Conservation (phyloP, 768 basidiomycete genomes). For the Hypholoma sublateritium region DNA sequence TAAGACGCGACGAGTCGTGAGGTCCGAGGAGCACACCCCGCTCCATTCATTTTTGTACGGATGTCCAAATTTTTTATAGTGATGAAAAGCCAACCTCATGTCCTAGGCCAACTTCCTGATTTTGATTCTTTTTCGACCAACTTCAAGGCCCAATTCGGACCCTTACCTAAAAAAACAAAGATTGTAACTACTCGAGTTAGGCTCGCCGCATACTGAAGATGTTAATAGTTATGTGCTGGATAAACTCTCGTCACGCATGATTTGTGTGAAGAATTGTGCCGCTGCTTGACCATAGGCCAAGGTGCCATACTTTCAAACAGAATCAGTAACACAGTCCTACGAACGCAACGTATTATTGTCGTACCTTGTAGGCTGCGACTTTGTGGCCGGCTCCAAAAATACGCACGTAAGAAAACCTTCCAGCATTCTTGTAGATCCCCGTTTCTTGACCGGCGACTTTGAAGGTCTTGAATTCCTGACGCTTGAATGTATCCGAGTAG, state of each 20-base stretch:
- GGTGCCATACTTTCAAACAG: constrained; percentile 26
- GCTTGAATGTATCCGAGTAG: constrained; percentile 40
- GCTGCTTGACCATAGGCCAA: constrained; percentile 42
- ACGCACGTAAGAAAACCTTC: constrained; percentile 53
- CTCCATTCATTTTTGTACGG: no score
- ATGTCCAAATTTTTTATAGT: no score
- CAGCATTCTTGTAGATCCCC: constrained; percentile 59
- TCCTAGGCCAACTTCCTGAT: no score
- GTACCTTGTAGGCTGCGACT: constrained; percentile 44
- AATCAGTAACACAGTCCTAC: not conserved
- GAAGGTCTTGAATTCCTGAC: constrained; percentile 45
- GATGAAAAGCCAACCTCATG: no score
- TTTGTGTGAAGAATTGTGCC: constrained; percentile 43
- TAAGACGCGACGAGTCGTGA: no score
- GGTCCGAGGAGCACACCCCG: no score
- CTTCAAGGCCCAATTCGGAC: no score
- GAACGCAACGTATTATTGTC: no score
- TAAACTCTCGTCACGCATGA: constrained; percentile 30
- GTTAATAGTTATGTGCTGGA: not conserved
- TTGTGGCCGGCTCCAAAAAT: constrained; percentile 49
- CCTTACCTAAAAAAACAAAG: no score
- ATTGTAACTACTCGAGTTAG: no score
- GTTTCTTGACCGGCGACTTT: constrained; percentile 49
- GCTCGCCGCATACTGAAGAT: no score
- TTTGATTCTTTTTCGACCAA: no score